These are phyloP conservation scores for Penicillium bovifimosum DNA, from an alignment of 495 filamentous ascomycete genomes.

Conservation along the genomic window DNA sequence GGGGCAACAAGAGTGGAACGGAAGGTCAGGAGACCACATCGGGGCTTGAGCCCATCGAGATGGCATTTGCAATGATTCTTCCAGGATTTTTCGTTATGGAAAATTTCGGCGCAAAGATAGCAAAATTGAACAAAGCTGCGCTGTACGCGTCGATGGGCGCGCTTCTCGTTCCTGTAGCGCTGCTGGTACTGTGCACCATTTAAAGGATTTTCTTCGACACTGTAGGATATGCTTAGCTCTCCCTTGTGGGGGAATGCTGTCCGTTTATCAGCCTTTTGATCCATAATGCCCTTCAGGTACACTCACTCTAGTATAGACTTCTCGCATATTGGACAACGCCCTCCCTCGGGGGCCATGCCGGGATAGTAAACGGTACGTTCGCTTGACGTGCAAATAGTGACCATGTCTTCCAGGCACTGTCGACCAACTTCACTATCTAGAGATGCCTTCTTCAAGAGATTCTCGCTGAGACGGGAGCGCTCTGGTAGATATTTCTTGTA, in stretches of 20 bases:
- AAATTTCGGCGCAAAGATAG: constrained; percentile 12
- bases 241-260: constrained; percentile 9
- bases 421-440: constrained; percentile 13
- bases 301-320: constrained; percentile 7
- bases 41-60: constrained; percentile 7
- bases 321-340: constrained; percentile 8
- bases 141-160: constrained; percentile 11
- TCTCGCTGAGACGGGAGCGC: constrained; percentile 6
- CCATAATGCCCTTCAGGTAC: neutral
- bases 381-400: constrained; percentile 10
- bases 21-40: constrained; percentile 18
- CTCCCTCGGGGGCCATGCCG: constrained; percentile 4
- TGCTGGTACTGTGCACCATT: constrained; percentile 17
- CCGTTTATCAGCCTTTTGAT: constrained; percentile 3
- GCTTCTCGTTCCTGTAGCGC: constrained; percentile 19
- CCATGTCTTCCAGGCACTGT: constrained; percentile 16
- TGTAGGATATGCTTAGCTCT: constrained; percentile 21
- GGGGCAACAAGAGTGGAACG: constrained; percentile 12
- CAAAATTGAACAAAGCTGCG: constrained; percentile 17
- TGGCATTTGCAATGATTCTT: constrained; percentile 8
- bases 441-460: constrained; percentile 11
- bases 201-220: constrained; percentile 14
- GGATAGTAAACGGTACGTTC: constrained; percentile 19
- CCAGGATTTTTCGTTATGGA: constrained; percentile 6
- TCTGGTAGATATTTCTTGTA: constrained; percentile 17